Conservation (phyloP, 352 stramenopile species). For the Globisporangium recalcitrans region DNA sequence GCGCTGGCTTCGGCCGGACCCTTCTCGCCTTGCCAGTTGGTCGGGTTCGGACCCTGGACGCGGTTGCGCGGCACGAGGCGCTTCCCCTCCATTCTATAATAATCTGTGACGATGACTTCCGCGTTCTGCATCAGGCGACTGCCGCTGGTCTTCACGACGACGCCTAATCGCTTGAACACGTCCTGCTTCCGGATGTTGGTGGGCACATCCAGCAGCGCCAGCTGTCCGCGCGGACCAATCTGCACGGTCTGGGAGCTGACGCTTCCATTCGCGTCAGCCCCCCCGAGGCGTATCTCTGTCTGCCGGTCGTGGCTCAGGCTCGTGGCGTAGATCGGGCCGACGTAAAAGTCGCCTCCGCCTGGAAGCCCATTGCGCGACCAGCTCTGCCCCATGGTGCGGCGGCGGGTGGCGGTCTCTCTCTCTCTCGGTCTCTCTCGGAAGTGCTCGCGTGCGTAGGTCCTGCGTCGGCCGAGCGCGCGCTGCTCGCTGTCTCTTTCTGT, state of each 20-base stretch:
- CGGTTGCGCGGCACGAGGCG: slow-evolving; percentile 71
- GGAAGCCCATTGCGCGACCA: slow-evolving; percentile 52
- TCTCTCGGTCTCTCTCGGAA: neutral
- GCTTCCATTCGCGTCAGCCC: slow-evolving; percentile 25
- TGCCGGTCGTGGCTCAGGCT: slow-evolving; percentile 83
- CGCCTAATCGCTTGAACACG: slow-evolving; percentile 71
- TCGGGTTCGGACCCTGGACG: slow-evolving; percentile 50
- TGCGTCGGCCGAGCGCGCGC: neutral
- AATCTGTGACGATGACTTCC: slow-evolving; percentile 74
- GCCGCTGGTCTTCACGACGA: slow-evolving; percentile 79
- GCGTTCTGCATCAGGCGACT: slow-evolving; percentile 84
- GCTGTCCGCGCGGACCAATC: slow-evolving; percentile 56
- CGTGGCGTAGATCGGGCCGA: slow-evolving; percentile 77
- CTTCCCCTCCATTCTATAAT: slow-evolving; percentile 75
- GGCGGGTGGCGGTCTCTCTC: neutral
- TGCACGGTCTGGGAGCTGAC: slow-evolving; percentile 46
- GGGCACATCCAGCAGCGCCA: slow-evolving; percentile 60
- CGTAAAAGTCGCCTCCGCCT: slow-evolving; percentile 73
- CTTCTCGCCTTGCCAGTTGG: slow-evolving; percentile 67
- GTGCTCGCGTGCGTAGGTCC: neutral
- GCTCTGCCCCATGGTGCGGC: slow-evolving; percentile 60
- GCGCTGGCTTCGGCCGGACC: slow-evolving; percentile 68
- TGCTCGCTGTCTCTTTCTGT: slow-evolving; percentile 9
- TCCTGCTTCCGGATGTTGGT: slow-evolving; percentile 55
- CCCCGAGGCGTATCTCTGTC: slow-evolving; percentile 73